Evolutionary conservation across 163 green algal species (phyloP).

Genomic region (Prototheca wickerhamii): DNA sequence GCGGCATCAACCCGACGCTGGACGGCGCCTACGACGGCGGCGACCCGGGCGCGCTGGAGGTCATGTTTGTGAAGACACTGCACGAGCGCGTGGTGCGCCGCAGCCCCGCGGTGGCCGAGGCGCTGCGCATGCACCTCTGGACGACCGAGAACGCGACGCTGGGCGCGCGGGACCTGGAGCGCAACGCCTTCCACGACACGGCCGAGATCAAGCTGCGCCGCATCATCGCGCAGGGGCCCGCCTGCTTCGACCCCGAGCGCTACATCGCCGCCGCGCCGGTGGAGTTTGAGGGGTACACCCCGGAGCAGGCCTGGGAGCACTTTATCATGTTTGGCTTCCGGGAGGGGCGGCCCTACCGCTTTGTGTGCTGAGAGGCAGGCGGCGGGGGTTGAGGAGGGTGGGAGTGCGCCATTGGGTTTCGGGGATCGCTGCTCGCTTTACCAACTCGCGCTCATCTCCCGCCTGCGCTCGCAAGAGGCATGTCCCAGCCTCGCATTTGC

Average conservation of each 20-base stretch:
- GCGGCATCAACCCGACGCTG: not conserved
- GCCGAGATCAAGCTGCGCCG: not conserved
- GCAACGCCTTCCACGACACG: conserved; percentile 7
- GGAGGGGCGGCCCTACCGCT: conserved; percentile 10
- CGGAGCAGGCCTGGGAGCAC: conserved; percentile 10
- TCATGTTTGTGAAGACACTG: conserved; percentile 33
- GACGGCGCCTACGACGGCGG: conserved; percentile 1
- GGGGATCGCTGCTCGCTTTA: no score
- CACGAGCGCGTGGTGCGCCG: not conserved
- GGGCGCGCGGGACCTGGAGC: not conserved
- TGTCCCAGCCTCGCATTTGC: no score
- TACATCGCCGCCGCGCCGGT: conserved; percentile 11
- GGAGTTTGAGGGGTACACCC: conserved; percentile 7
- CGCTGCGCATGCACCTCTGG: not conserved
- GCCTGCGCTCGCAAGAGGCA: no score
- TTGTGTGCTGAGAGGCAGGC: conserved; percentile 5
- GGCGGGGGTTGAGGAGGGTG: not conserved
- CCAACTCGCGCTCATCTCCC: no score
- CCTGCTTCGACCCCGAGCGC: conserved; percentile 10
- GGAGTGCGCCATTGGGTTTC: no score
- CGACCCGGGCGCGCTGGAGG: conserved; percentile 5
- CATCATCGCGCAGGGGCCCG: not conserved
- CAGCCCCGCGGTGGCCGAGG: not conserved
- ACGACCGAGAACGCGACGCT: not conserved
- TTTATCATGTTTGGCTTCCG: conserved; percentile 15